Base-by-base conservation (phyloP, 305 asterid genomes). In the Fraxinus dipetala region DNA sequence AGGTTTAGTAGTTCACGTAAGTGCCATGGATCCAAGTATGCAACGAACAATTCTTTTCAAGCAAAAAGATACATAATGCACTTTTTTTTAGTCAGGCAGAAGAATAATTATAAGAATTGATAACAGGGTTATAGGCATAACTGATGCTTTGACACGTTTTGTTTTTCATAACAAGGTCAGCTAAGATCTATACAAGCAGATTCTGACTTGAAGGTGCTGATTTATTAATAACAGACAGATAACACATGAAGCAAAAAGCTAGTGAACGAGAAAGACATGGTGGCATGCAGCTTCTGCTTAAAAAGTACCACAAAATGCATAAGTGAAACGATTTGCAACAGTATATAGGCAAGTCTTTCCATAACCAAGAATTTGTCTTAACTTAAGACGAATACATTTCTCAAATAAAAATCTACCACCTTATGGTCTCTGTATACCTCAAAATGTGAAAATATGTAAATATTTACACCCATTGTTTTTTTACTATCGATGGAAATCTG, bases 11-110 rank as follows among this genome's bases (percentile, higher is more conserved):
- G 63, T 36, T 3, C 32, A 20, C 18, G 9, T 26, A 84, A 65
- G 31, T 65, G 75, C 34, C 24, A 67, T 30, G 11, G 22, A 79
- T 67, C 74, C 75, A 16, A 13, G 79, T 59, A 72, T 69, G 79
- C 80, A 61, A 80, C 67, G 75, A 31, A 54, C 75, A 61, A 65
- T 67, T 76, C 8, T 78, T 31, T 65, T 70, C 70, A 69, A 75
- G 73, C 35, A 24, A 32, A 70, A 26, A 65, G 26, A 70, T 20
- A 2, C 22, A 38, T 59, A 35, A 69, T 28, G 30, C 11, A 45
- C 32, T 67, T 9, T 43, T 38, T 22, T 43, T 22, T 35, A 40
- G n/a, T 11, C 59, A 31, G 63, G 43, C 36, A 59, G 32, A 75
- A 54, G 75, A 75, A 26, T 11, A 9, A 13, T 13, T 24, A 65